Base-by-base conservation (phyloP, 495 filamentous ascomycete species). In the Penicillium paradoxum region DNA sequence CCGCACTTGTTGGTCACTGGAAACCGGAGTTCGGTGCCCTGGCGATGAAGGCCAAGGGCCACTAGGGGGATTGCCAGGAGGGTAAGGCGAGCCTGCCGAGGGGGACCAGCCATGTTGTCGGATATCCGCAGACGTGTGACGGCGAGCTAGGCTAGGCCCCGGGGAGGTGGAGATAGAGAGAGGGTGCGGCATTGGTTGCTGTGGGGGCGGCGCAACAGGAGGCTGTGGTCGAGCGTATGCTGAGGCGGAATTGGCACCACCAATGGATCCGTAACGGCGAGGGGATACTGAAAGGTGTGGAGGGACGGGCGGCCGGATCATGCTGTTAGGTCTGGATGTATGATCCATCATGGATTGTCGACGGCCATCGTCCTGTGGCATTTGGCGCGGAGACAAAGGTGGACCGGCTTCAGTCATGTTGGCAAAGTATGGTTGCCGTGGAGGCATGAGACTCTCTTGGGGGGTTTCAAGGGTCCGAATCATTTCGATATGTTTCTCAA, bases 81-180 rank as follows among this genome's bases (percentile, higher is more conserved):
- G 65, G 53, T 89, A 90, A 11, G 91, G 89, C 4, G 90, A 90
- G 22, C 79, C 77, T 38, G 74, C 79, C 27, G 70, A 64, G 14
- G 82, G 78, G 57, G 87, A 84, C 93, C 93, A 97, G 45, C 89
- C 89, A 58, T 88, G 87, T 36, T 88, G 83, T 25, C 93, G 88
- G 57, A 98, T 97, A 60, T 98, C 93, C 48, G 93, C 93, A 42
- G 92, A 93, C 1, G 93, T 98, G 69, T 98, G 93, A 38, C 93
- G 84, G 18, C 93, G 85, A 27, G 85, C 79, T 30, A 97, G 74
- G 59, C 84, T 87, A 45, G 83, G 73, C 0, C 75, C 81, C 10
- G 88, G 86, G 21, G 89, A 88, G 22, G 90, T 86, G 25, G 88
- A 80, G 17, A 87, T 84, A 1, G 90, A 81, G 38, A 96, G 76